phyloP scores from a whole-genome alignment of 1,284 basidiomycete genomes.

The Tausonia pullulans region DNA sequence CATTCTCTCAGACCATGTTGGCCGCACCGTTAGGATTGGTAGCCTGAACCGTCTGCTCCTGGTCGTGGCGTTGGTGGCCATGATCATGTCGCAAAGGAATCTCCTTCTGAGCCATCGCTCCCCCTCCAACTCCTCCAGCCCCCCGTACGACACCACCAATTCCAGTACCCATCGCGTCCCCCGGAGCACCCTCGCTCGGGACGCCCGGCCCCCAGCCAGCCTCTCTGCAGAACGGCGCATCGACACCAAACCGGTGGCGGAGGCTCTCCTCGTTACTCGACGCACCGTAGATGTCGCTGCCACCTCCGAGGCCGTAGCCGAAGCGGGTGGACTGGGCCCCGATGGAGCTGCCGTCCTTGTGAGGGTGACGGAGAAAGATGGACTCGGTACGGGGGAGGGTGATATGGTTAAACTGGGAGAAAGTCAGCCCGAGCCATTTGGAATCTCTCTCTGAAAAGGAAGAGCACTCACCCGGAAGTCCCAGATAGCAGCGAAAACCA shows the following conservation, averaged over 20 bases:
- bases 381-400: constrained; percentile 34
- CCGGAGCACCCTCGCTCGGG: background rate
- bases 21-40: too few relatives aligned
- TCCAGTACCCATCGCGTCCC: background rate
- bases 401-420: constrained; percentile 42
- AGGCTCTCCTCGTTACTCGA: background rate
- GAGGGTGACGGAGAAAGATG: background rate
- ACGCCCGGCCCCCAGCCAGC: constrained; percentile 9
- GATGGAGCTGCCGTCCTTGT: background rate
- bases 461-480: constrained; percentile 37
- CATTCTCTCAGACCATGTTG: too few relatives aligned
- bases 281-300: background rate
- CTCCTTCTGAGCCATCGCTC: background rate
- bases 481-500: constrained; percentile 45
- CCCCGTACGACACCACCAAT: background rate
- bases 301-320: background rate
- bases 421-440: too few relatives aligned
- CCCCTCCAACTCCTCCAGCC: background rate
- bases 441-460: too few relatives aligned
- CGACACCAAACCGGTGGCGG: background rate
- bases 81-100: too few relatives aligned
- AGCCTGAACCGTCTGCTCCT: too few relatives aligned
- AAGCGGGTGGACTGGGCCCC: background rate
- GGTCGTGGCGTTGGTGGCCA: too few relatives aligned
- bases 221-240: constrained; percentile 7